Conservation (phyloP, 2,329 filamentous ascomycete genomes). For the Fusarium buharicum region DNA sequence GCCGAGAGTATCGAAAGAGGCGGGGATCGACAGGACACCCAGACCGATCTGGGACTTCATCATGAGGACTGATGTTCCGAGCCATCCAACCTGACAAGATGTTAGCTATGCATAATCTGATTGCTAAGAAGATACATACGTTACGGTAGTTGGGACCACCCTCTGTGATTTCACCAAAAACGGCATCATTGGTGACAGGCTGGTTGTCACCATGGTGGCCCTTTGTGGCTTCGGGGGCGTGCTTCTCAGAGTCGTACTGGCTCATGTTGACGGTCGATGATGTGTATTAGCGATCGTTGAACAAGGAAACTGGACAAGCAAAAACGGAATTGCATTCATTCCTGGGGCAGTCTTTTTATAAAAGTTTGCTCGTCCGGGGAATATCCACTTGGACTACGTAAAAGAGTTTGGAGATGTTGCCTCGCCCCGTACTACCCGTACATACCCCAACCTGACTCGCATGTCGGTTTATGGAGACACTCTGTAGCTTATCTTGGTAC, state of each 20-base stretch:
- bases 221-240: conserved; percentile 20
- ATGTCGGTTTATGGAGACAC: conserved; percentile 30
- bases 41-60: conserved; percentile 61
- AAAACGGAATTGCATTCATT: conserved; percentile 9
- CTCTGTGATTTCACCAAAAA: conserved; percentile 47
- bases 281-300: background rate
- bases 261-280: conserved; percentile 14
- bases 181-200: conserved; percentile 42
- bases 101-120: background rate
- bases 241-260: conserved; percentile 34
- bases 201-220: conserved; percentile 10
- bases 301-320: background rate
- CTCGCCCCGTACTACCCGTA: conserved; percentile 11
- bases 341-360: conserved; percentile 25
- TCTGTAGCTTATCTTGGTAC: conserved; percentile 22
- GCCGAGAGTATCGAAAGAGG: conserved; percentile 58
- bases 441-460: conserved; percentile 36
- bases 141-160: conserved; percentile 48
- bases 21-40: conserved; percentile 60
- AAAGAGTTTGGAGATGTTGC: conserved; percentile 28
- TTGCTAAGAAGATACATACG: conserved; percentile 26
- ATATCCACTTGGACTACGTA: conserved; percentile 21
- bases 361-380: conserved; percentile 20
- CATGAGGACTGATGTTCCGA: conserved; percentile 58
- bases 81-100: conserved; percentile 54